Percentiles rank a stretch among this genome's conserved stretches.
These are phyloP conservation scores for Hyparrhenia diplandra DNA, from an alignment of 176 grass and related monocot genomes.

Conservation along the genomic window DNA sequence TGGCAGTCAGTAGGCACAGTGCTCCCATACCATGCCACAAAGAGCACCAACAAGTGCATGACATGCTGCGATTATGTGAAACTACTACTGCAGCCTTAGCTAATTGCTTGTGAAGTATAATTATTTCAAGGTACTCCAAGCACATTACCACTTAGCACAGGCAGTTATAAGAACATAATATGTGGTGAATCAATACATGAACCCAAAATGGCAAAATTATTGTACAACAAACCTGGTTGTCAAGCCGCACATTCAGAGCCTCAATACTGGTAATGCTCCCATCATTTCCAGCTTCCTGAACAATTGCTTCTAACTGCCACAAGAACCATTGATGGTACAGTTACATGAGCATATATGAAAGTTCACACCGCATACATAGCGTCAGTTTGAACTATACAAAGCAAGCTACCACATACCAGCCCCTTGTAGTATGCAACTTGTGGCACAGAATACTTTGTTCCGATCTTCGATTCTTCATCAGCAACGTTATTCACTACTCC, in stretches of 20 bases:
- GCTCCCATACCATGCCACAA: neutral
- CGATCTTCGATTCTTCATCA: conserved; percentile 81
- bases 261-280: neutral
- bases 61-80: neutral
- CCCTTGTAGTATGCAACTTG: conserved; percentile 94
- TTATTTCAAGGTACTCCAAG: neutral
- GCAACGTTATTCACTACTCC: conserved; percentile 79
- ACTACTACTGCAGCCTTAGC: neutral
- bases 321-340: neutral
- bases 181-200: neutral
- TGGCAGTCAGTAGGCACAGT: neutral
- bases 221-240: neutral
- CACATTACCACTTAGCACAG: neutral
- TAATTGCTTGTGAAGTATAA: neutral
- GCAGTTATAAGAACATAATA: neutral
- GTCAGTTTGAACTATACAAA: neutral
- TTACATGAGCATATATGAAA: neutral
- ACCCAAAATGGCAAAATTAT: neutral
- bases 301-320: neutral
- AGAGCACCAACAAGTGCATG: conserved; percentile 1
- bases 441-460: conserved; percentile 78
- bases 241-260: neutral
- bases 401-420: conserved; percentile 49
- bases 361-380: neutral
- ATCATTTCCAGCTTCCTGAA: neutral